A percentile compares a stretch with the other conserved stretches of the same genome.
Evolutionary conservation across 192 early-diverging fungal species (phyloP).

Genomic region (Coemansia sp.): DNA sequence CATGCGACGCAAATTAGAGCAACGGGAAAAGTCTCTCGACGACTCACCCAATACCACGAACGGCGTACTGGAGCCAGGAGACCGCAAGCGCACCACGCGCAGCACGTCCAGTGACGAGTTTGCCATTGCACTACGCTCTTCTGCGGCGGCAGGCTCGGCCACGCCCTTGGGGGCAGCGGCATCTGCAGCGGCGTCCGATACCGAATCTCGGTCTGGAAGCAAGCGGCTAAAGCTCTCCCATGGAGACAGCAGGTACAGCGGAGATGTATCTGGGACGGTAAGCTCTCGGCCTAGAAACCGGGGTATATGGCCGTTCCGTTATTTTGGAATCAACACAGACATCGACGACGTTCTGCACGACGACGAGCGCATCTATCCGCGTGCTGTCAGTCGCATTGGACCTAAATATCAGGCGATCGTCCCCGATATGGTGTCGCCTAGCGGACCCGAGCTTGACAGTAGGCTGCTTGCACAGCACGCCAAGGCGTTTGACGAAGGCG

Average conservation of each 20-base stretch:
- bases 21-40: constrained; percentile 24
- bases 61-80: constrained; percentile 6
- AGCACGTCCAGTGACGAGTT: constrained; percentile 27
- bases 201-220: constrained; percentile 43
- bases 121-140: constrained; percentile 14
- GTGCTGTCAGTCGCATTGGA: constrained; percentile 77
- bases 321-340: constrained; percentile 81
- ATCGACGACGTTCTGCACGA: constrained; percentile 68
- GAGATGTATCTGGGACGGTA: constrained; percentile 18
- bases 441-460: constrained; percentile 34
- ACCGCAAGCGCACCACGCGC: constrained; percentile 43
- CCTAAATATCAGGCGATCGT: constrained; percentile 77
- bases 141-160: not conserved
- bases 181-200: constrained; percentile 34
- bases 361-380: constrained; percentile 76
- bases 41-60: constrained; percentile 6
- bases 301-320: constrained; percentile 83
- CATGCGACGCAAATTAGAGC: constrained; percentile 41
- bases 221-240: constrained; percentile 45
- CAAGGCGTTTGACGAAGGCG: not conserved
- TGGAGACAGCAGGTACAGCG: constrained; percentile 15
- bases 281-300: constrained; percentile 47
- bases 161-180: constrained; percentile 7
- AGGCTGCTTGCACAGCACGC: constrained; percentile 2
- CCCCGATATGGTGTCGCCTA: constrained; percentile 55